These are phyloP conservation scores for Linnemannia exigua DNA, from an alignment of 192 early-diverging fungal species.

Conservation along the genomic window DNA sequence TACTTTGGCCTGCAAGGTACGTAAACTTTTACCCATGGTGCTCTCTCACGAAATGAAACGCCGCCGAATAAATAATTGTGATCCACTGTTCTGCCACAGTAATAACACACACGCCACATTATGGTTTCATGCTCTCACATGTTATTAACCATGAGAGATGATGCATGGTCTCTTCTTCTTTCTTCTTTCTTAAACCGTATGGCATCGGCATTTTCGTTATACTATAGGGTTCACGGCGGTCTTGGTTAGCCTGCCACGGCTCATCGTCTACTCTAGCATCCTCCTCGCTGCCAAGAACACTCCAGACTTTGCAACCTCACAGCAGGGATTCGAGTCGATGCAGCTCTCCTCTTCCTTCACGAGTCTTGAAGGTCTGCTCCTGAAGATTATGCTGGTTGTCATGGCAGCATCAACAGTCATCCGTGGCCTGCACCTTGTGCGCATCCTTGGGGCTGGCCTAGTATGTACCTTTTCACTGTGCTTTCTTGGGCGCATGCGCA, in stretches of 20 bases:
- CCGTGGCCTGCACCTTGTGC: slow-evolving; percentile 19
- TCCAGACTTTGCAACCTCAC: slow-evolving; percentile 15
- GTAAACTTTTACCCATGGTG: not conserved
- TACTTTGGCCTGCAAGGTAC: slow-evolving; percentile 54
- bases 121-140: slow-evolving; percentile 5
- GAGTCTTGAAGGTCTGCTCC: not conserved
- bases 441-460: not conserved
- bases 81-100: not conserved
- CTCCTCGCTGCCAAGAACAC: slow-evolving; percentile 12
- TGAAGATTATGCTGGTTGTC: slow-evolving; percentile 1
- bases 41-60: not conserved
- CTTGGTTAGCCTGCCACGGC: slow-evolving; percentile 30
- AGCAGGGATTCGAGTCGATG: slow-evolving; percentile 13
- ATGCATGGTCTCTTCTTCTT: not conserved
- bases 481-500: slow-evolving; percentile 21
- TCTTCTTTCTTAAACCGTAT: not conserved
- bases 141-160: not conserved
- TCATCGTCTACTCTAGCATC: slow-evolving; percentile 31
- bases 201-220: not conserved
- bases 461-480: slow-evolving; percentile 25
- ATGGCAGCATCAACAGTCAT: slow-evolving; percentile 12
- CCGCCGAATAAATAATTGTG: not conserved
- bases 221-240: slow-evolving; percentile 24
- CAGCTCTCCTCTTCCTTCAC: not conserved
- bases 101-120: not conserved